Conservation (phyloP, 2,329 filamentous ascomycete genomes). For the Hortaea werneckii region DNA sequence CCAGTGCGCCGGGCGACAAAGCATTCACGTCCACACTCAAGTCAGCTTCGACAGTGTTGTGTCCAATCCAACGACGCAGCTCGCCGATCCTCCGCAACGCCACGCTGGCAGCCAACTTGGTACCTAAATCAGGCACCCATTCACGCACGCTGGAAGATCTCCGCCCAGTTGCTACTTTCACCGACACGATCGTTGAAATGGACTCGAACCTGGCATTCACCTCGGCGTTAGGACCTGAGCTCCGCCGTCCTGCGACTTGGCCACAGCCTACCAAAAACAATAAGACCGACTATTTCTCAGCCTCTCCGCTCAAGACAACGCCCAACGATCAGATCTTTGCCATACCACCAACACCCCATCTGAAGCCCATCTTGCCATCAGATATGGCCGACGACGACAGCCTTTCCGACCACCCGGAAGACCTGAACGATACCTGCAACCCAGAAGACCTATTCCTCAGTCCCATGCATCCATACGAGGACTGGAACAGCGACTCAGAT, state of each 20-base stretch:
- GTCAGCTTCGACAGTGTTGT: no score
- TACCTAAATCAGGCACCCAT: no score
- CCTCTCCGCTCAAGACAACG: neutral
- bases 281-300: constrained; percentile 1
- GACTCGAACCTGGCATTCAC: no score
- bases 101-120: no score
- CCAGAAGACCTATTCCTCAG: constrained; percentile 23
- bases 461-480: constrained; percentile 20
- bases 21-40: no score
- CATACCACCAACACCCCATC: neutral
- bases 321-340: neutral
- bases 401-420: constrained; percentile 20
- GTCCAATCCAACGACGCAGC: no score
- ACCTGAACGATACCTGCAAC: constrained; percentile 11
- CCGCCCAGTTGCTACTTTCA: no score
- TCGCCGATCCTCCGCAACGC: no score
- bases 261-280: neutral
- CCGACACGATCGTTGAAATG: no score
- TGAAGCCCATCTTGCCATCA: neutral
- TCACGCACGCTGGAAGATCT: no score
- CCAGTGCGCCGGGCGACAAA: no score
- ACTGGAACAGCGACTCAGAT: constrained; percentile 19
- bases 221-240: neutral
- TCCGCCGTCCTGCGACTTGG: constrained; percentile 1
- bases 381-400: constrained; percentile 17